Base-by-base conservation (phyloP, 2,329 filamentous ascomycete genomes). In the Beauveria brongniartii region DNA sequence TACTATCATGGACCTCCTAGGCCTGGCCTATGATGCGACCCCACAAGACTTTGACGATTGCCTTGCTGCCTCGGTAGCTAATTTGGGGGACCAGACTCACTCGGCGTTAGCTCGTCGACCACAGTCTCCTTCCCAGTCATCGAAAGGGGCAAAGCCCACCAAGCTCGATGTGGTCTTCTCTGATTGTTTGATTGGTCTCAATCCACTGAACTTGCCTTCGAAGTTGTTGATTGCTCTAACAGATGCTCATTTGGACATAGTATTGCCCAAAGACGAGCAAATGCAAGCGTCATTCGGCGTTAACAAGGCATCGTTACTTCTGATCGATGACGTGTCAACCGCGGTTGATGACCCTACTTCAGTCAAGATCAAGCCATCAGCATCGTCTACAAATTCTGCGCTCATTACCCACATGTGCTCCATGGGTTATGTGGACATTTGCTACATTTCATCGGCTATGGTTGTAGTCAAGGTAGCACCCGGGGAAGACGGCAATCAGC, bases 151-250 rank as follows among this genome's bases (percentile, higher is more conserved):
- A 1, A 87, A 87, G 67, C 82, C 86, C 0, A 80, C 89, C 51
- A 84, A 83, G 18, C 74, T 95, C 55, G 87, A 92, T 66, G 66
- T 97, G n/a, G 81, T 87, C 8, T 79, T 97, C 62, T 82, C 86
- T 64, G 91, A 96, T 70, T 96, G 91, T 64, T 80, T 92, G 10
- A 66, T 97, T 51, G 92, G 92, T 0, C 76, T 99, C 8, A 96
- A 96, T 67, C 94, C 94, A 6, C 80, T 91, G 1, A 85, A 86
- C 1, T 77, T 89, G 7, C 72, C 82, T 3, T 91, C 92, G 0
- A 97, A 94, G 72, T 82, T 90, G 57, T 77, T 92, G 0, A 74
- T 97, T 28, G 86, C 92, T 0, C 77, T 99, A 28, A 90, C 89
- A 0, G 89, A 96, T 69, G 85, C 91, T 9, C 87, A 85, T 59